Evolutionary conservation across 164 flowering plant species (phyloP).

Genomic region (Liquidambar formosana): DNA sequence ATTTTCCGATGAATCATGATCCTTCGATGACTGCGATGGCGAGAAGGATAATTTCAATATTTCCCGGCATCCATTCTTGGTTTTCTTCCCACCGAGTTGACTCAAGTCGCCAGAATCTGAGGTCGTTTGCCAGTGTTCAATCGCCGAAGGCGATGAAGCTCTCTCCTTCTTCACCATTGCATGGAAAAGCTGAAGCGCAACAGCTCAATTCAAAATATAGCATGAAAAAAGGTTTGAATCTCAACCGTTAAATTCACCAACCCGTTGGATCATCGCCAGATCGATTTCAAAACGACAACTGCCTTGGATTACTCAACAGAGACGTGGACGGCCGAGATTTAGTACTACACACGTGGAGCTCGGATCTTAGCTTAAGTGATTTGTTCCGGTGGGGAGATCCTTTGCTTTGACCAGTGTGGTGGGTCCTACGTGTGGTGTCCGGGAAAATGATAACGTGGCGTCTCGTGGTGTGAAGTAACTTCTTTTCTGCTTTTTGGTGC

Average conservation of each 20-base stretch:
- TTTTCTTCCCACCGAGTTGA: background rate
- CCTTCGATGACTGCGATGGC: background rate
- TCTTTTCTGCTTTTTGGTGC: background rate
- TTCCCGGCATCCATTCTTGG: slow-evolving; percentile 31
- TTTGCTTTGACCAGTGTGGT: no score
- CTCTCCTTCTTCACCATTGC: background rate
- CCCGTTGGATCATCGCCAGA: slow-evolving; percentile 21
- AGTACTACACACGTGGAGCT: slow-evolving; percentile 26
- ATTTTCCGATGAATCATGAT: slow-evolving; percentile 1
- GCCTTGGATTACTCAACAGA: slow-evolving; percentile 14
- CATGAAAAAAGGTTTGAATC: slow-evolving; percentile 13
- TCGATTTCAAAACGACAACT: slow-evolving; percentile 1
- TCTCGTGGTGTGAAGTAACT: slow-evolving; percentile 1
- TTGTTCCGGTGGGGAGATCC: slow-evolving; percentile 5
- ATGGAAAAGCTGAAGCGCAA: background rate
- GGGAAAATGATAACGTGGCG: slow-evolving; percentile 35
- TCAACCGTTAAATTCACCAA: slow-evolving; percentile 10
- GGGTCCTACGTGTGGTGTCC: no score
- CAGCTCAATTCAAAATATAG: background rate
- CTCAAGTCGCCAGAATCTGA: background rate
- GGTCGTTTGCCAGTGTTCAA: background rate
- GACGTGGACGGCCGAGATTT: slow-evolving; percentile 46
- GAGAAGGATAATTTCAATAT: slow-evolving; percentile 14
- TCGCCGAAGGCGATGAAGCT: background rate
- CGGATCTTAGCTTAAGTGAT: background rate